Conservation (phyloP, 257 asterid genomes). For the Dorcoceras hygrometricum region DNA sequence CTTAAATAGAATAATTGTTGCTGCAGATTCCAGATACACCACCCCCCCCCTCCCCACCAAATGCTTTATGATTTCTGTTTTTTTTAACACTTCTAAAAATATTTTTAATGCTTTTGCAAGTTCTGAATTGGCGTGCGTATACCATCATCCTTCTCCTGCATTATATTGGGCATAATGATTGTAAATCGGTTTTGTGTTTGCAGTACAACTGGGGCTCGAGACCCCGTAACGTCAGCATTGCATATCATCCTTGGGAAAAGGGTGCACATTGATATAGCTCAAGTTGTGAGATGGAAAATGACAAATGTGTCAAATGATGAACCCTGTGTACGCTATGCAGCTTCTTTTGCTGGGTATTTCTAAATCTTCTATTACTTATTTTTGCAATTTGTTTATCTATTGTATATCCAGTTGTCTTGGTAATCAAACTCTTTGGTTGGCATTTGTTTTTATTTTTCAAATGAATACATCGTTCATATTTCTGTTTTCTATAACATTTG, state of each 20-base stretch:
- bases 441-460: neutral
- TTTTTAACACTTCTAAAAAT: no score
- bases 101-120: neutral
- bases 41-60: neutral
- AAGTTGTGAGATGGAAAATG: slow-evolving; percentile 84
- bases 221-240: slow-evolving; percentile 87
- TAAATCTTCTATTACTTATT: slow-evolving; percentile 26
- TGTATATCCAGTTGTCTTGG: slow-evolving; percentile 19
- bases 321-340: slow-evolving; percentile 95
- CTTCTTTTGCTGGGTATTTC: slow-evolving; percentile 93
- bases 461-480: neutral
- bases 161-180: slow-evolving; percentile 3
- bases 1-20: neutral
- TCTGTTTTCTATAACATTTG: neutral
- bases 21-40: no score
- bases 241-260: slow-evolving; percentile 87
- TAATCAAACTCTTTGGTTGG: neutral
- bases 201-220: slow-evolving; percentile 99
- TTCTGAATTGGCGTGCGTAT: neutral
- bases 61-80: slow-evolving; percentile 16
- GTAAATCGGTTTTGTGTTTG: slow-evolving; percentile 31
- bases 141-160: slow-evolving; percentile 16
- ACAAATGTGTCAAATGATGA: slow-evolving; percentile 69
- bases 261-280: slow-evolving; percentile 89
- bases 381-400: slow-evolving; percentile 4